phyloP scores from a whole-genome alignment of 1,284 basidiomycete genomes.

The Farysia itapuensis region DNA sequence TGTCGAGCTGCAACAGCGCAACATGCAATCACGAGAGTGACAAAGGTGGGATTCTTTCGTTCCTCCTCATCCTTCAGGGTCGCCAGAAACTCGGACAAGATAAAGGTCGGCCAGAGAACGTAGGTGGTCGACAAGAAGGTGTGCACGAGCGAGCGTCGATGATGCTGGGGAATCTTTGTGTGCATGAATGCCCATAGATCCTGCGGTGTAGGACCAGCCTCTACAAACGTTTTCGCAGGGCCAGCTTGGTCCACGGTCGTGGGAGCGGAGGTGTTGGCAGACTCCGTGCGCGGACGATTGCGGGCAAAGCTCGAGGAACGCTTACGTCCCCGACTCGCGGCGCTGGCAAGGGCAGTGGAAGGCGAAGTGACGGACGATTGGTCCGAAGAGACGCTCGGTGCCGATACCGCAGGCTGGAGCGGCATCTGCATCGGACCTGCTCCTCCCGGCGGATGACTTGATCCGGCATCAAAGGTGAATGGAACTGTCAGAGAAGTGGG shows the following conservation, averaged over 20 bases:
- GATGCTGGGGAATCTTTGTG: constrained; percentile 32
- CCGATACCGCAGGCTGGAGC: constrained; percentile 9
- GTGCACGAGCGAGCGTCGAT: constrained; percentile 31
- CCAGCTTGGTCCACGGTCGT: constrained; percentile 2
- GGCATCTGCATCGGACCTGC: constrained; percentile 2
- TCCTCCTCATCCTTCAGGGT: constrained; percentile 28
- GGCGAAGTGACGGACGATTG: constrained; percentile 29
- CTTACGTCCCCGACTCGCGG: constrained; percentile 1
- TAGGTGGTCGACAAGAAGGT: constrained; percentile 39
- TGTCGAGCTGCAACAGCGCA: constrained; percentile 35
- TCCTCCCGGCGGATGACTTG: constrained; percentile 6
- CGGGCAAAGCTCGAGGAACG: constrained; percentile 6
- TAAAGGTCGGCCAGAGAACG: constrained; percentile 38
- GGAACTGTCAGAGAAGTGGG: constrained; percentile 34
- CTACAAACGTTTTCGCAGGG: constrained; percentile 19
- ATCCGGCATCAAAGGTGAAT: constrained; percentile 31
- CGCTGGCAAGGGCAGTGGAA: constrained; percentile 1
- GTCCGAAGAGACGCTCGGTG: constrained; percentile 20
- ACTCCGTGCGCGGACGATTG: not conserved
- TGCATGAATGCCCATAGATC: constrained; percentile 36
- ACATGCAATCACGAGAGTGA: constrained; percentile 35
- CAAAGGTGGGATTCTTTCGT: constrained; percentile 25
- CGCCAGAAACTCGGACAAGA: constrained; percentile 33
- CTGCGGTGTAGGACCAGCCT: constrained; percentile 20
- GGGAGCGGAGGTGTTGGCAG: not conserved